These are phyloP conservation scores for Avena eriantha DNA, from an alignment of 176 grass and related monocot species.

Conservation along the genomic window DNA sequence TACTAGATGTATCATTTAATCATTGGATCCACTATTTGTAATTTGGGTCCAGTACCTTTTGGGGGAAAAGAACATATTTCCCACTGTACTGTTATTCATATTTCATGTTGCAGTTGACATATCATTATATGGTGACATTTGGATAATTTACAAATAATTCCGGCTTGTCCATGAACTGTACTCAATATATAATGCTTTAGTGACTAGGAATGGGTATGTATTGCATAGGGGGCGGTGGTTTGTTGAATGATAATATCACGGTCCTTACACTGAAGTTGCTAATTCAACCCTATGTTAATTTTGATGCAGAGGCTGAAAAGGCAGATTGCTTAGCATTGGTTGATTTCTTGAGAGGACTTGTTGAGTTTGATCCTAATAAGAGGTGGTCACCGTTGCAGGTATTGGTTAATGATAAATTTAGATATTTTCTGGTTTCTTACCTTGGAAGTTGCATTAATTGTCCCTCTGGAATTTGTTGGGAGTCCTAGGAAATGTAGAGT, in stretches of 20 bases:
- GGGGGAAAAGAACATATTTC: neutral
- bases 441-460: conserved; percentile 25
- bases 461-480: conserved; percentile 12
- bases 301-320: conserved; percentile 64
- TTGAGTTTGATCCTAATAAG: conserved; percentile 97
- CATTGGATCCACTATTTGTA: conserved; percentile 13
- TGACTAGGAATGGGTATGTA: conserved; percentile 18
- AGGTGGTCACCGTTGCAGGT: conserved; percentile 98
- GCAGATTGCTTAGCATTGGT: conserved; percentile 77
- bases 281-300: conserved; percentile 35
- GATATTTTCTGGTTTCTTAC: neutral
- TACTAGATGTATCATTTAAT: neutral
- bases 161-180: conserved; percentile 13
- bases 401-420: conserved; percentile 42
- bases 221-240: conserved; percentile 11
- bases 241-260: conserved; percentile 32
- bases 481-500: conserved; percentile 10
- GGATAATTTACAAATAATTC: conserved; percentile 30
- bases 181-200: neutral
- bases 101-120: conserved; percentile 26
- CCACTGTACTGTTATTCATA: conserved; percentile 5
- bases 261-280: conserved; percentile 1
- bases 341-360: conserved; percentile 98
- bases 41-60: conserved; percentile 22
- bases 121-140: conserved; percentile 15